phyloP scores from a whole-genome alignment of 83 land plant genomes.

The Thuja plicata region DNA sequence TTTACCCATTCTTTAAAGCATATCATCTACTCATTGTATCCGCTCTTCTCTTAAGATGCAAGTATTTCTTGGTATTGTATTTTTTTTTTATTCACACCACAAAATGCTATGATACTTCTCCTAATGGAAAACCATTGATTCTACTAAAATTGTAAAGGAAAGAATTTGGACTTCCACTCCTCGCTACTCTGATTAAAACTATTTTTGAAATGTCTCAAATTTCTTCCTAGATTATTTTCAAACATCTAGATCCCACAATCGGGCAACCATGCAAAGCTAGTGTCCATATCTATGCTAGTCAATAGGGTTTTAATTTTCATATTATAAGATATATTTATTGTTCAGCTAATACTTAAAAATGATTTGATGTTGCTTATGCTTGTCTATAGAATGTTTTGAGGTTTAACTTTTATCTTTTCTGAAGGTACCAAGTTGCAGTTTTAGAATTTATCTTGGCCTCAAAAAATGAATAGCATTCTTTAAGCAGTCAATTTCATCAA shows the following conservation, averaged over 20 bases:
- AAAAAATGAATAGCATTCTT: slow-evolving; percentile 27
- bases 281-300: background rate
- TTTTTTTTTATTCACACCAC: background rate
- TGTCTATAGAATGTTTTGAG: background rate
- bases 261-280: background rate
- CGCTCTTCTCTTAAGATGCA: no score
- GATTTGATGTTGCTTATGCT: background rate
- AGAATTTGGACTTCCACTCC: background rate
- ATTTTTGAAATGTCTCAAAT: background rate
- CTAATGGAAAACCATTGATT: background rate
- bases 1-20: no score
- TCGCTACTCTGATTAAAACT: background rate
- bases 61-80: no score
- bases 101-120: background rate
- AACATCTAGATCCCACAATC: background rate
- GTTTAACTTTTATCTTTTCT: background rate
- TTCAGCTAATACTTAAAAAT: background rate
- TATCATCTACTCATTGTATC: no score
- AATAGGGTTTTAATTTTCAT: background rate
- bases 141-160: background rate
- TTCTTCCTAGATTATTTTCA: background rate
- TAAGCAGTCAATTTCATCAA: slow-evolving; percentile 16
- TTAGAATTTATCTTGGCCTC: slow-evolving; percentile 74
- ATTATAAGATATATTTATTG: background rate
- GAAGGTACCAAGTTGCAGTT: slow-evolving; percentile 76